Conservation (phyloP, 192 early-diverging fungal species). For the Linnemannia schmuckeri region DNA sequence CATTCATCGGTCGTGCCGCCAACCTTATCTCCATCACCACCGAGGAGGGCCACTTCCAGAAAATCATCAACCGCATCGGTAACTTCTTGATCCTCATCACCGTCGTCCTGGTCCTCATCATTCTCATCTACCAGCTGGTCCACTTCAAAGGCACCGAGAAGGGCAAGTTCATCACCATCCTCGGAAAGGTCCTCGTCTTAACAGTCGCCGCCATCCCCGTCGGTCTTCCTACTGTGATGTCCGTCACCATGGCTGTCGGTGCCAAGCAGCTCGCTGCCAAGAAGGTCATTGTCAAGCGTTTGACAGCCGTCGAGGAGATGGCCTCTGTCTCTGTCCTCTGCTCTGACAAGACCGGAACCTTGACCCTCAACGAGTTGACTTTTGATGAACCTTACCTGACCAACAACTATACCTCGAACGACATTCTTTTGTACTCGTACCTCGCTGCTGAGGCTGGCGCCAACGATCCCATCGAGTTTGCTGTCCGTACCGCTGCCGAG, state of each 20-base stretch:
- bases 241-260: slow-evolving; percentile 94
- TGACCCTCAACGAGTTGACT: slow-evolving; percentile 90
- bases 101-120: slow-evolving; percentile 80
- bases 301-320: slow-evolving; percentile 93
- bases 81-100: slow-evolving; percentile 93
- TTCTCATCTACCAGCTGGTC: slow-evolving; percentile 80
- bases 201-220: slow-evolving; percentile 95
- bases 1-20: slow-evolving; percentile 96
- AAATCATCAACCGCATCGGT: slow-evolving; percentile 92
- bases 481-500: slow-evolving; percentile 83
- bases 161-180: slow-evolving; percentile 71
- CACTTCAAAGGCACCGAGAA: slow-evolving; percentile 59
- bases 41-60: slow-evolving; percentile 98
- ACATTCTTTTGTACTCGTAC: slow-evolving; percentile 84
- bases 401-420: slow-evolving; percentile 74
- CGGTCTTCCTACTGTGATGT: slow-evolving; percentile 92
- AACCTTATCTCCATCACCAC: slow-evolving; percentile 92
- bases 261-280: slow-evolving; percentile 88
- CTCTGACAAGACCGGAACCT: slow-evolving; percentile 87
- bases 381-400: slow-evolving; percentile 87
- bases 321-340: slow-evolving; percentile 87
- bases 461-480: slow-evolving; percentile 87
- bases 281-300: slow-evolving; percentile 92
- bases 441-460: slow-evolving; percentile 87
- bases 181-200: slow-evolving; percentile 85